Evolutionary conservation across 192 early-diverging fungal species (phyloP), one percentile per base, ranked within the genome.

Genomic region (Coemansia umbellata): DNA sequence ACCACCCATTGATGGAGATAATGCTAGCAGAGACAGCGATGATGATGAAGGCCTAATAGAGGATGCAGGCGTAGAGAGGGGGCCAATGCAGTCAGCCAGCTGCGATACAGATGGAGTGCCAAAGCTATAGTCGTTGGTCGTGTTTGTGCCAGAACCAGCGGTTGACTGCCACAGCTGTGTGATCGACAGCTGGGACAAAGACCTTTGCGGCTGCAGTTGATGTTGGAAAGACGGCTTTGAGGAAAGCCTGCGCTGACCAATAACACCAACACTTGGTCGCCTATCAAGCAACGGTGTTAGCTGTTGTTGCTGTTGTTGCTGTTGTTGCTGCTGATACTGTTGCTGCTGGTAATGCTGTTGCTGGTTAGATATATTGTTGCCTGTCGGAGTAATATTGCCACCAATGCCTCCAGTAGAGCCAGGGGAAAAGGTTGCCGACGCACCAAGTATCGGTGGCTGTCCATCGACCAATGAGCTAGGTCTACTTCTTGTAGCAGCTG

Each of bases 191-290:
- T 76, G 73, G 22, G 66, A 69, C 55, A 50, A 31, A 13, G 66
- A 55, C 35, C 63, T 74, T 19, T 63, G 71, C 31, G 64, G 52
- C 36, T 43, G 44, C 17, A 47, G 55, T 43, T 54, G 63, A 31
- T 66, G 65, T 5, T 45, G 47, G 33, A 76, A 69, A 14, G 72
- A 75, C 1, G 65, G 50, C 42, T 75, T 75, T 28, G 41, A 55
- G 8, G 73, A 76, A 28, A 76, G 73, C 14, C 66, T 57, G 41
- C 66, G 73, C 66, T 76, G 66, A 9, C 73, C 73, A 51, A 76
- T 76, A 35, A 76, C 73, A 19, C 73, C 73, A 10, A 58, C 73
- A 23, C 73, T 76, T 8, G 73, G 66, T 1, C 73, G 56, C 22
- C 73, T 47, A 27, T 76, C 66, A 14, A 76, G 61, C 19, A 47